Base-by-base conservation (phyloP, 176 grass and related monocot species). In the Thinopyrum elongatum region DNA sequence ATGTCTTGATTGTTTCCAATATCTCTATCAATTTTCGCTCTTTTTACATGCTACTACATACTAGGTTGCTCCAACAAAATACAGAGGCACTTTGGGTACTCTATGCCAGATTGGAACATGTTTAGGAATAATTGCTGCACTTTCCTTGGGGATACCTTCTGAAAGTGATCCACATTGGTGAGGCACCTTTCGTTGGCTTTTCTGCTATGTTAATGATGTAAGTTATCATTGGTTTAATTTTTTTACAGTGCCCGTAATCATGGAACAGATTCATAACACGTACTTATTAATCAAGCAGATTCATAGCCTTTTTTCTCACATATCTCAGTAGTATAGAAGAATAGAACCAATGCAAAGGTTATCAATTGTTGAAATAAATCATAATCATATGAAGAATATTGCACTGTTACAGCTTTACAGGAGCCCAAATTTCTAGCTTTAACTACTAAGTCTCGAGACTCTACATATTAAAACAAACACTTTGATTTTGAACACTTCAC, bases 141-240 rank as follows among this genome's bases (percentile, higher is more conserved):
- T 98, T 82, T 89, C 97, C 35, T 91, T 96, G 76, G 97, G 88
- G 66, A 92, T 98, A 94, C 93, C 93, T 81, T 95, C 97, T 88
- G 97, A 96, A 94, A 98, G 86, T 42, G 90, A 98, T 91, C 92
- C 94, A 65, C 97, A 96, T 86, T 99, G 97, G 94, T 99, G 87
- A 91, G 97, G 58, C 77, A 87, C 85, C 69, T 92, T 82, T 75
- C 2, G 42, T 86, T 90, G 78, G 64, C 35, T 82, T 81, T 87
- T 90, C 76, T 64, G 23, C 80, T 77, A 51, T 84, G 31, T 85
- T 91, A 88, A 81, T 88, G 39, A 84, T 84, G 80, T 86, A 93
- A 90, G 85, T 78, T 72, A 74, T 87, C 62, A 65, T 84, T 89
- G 75, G 67, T 23, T 44, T 91, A 76, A 61, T 44, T 68, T 84